A percentile compares a stretch with the other conserved stretches of the same genome.
These are phyloP conservation scores for Nymphaea colorata DNA, from an alignment of 164 flowering plant species.

Conservation along the genomic window DNA sequence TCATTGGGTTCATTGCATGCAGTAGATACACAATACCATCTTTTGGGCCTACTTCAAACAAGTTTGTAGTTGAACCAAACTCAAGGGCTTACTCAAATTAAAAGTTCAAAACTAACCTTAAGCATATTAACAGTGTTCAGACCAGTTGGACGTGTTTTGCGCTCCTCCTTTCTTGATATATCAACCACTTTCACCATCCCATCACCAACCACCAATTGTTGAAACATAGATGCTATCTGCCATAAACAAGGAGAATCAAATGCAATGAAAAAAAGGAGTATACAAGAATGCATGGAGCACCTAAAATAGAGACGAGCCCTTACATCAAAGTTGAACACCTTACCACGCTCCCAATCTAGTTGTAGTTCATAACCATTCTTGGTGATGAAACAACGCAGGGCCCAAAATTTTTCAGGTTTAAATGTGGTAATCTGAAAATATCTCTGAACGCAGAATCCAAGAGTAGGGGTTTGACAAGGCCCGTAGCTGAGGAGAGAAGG, in stretches of 20 bases:
- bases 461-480: conserved; percentile 98
- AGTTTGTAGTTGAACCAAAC: too few species aligned
- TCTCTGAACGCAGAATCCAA: conserved; percentile 94
- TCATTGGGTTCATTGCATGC: neutral
- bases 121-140: conserved; percentile 90
- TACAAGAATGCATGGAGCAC: neutral
- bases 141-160: conserved; percentile 77
- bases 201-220: conserved; percentile 59
- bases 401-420: conserved; percentile 90
- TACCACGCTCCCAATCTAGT: conserved; percentile 78
- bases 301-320: conserved; percentile 13
- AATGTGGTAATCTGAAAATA: conserved; percentile 78
- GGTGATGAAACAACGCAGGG: conserved; percentile 48
- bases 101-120: conserved; percentile 34
- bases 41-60: too few species aligned
- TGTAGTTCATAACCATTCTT: conserved; percentile 69
- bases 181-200: conserved; percentile 49
- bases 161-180: conserved; percentile 60
- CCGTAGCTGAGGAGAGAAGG: conserved; percentile 59
- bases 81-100: too few species aligned
- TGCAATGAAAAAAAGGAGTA: neutral
- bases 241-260: conserved; percentile 1
- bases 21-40: neutral
- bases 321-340: conserved; percentile 74
- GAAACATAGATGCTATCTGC: conserved; percentile 79